These are phyloP conservation scores for Penicillium hordei DNA, from an alignment of 2,329 filamentous ascomycete species.

Conservation along the genomic window DNA sequence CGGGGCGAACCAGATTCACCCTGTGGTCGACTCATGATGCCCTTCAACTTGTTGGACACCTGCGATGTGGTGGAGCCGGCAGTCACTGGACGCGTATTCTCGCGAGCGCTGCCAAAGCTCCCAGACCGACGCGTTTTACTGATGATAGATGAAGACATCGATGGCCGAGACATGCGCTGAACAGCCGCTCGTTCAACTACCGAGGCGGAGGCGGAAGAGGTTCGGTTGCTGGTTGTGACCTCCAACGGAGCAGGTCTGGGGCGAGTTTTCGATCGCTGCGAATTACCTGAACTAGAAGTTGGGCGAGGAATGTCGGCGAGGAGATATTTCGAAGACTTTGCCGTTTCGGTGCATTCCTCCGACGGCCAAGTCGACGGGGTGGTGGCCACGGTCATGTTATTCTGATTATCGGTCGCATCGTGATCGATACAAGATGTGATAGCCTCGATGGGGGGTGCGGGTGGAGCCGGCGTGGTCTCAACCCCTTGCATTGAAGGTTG, in stretches of 20 bases:
- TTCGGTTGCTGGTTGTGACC: slow-evolving; percentile 25
- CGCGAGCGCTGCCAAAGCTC: slow-evolving; percentile 40
- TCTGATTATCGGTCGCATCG: slow-evolving; percentile 15
- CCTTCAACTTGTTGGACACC: slow-evolving; percentile 45
- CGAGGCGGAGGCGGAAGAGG: slow-evolving; percentile 20
- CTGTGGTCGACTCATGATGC: slow-evolving; percentile 39
- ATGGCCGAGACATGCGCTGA: slow-evolving; percentile 40
- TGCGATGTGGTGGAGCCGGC: slow-evolving; percentile 43
- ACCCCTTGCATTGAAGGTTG: slow-evolving; percentile 30
- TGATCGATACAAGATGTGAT: slow-evolving; percentile 19
- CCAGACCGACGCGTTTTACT: slow-evolving; percentile 39
- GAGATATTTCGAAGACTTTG: background rate
- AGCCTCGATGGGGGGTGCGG: slow-evolving; percentile 22
- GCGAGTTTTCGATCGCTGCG: slow-evolving; percentile 29
- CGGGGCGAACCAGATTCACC: slow-evolving; percentile 31
- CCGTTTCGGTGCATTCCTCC: background rate
- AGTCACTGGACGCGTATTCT: slow-evolving; percentile 39
- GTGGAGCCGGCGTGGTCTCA: slow-evolving; percentile 17
- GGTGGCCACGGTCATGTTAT: slow-evolving; percentile 17
- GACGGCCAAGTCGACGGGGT: slow-evolving; percentile 1
- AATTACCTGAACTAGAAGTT: slow-evolving; percentile 32
- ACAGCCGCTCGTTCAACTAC: slow-evolving; percentile 42
- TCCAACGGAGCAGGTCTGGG: slow-evolving; percentile 29
- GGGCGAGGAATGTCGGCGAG: slow-evolving; percentile 20
- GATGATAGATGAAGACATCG: slow-evolving; percentile 27